Base-by-base conservation (phyloP, 129 eudicot genomes). In the Logfia minima region DNA sequence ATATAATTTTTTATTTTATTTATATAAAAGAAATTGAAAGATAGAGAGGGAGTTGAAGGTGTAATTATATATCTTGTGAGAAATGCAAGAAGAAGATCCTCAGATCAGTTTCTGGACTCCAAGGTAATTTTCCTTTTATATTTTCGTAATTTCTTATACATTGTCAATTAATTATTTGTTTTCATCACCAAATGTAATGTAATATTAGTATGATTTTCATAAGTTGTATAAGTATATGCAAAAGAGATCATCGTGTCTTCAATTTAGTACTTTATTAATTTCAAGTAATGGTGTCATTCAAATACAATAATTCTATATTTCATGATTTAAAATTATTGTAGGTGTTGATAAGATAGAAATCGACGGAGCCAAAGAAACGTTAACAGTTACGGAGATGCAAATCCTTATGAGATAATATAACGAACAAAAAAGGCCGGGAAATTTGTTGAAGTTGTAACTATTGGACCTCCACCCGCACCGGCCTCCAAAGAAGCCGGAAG, bases 401-500 rank as follows among this genome's bases (percentile, higher is more conserved):
- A 91, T 83, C 92, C 97, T 0, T 85, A 88, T 17, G 86, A 86
- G 68, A 84, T 91, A 65, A 85, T 88, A 9, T 69, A 68, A 65
- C 77, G 85, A 32, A 74, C 88, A 37, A 88, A 81, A 52, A 91
- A 86, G 71, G 76, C 86, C 1, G 92, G 90, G 4, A 88, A 86
- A 71, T 83, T 34, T 43, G 85, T 76, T 6, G 85, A 86, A 72
- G 85, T 88, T 11, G 82, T 87, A n/a, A 88, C 80, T 17, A 75
- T 91, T 75, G 92, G 94, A 86, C 92, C 94, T 64, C 94, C 91
- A 16, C 87, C 90, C 1, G 86, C 88, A 24, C 88, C 93, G n/a
- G n/a, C n/a, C n/a, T 11, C 87, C 84, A 61, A 86, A 85, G 64
- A 85, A 87, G 80, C 87, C 84, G 0, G 86, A 82, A 8, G 86